These are phyloP conservation scores for Cucumis cinereus DNA, from an alignment of 306 rosid species.

Conservation along the genomic window DNA sequence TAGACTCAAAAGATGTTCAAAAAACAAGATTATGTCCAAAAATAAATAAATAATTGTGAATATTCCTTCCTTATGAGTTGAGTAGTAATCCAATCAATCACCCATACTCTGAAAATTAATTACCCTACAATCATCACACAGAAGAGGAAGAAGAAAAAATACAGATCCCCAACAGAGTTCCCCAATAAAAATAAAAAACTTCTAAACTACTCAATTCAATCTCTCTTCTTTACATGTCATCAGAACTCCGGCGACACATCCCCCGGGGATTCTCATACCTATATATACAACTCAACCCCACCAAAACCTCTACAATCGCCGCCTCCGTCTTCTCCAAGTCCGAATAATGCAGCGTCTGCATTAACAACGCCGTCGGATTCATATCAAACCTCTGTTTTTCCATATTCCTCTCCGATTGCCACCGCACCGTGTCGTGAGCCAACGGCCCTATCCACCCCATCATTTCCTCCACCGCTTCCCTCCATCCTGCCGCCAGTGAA, in stretches of 20 bases:
- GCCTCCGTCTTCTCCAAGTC: conserved; percentile 67
- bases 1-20: too few relatives aligned
- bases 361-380: conserved; percentile 26
- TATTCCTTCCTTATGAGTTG: too few relatives aligned
- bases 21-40: too few relatives aligned
- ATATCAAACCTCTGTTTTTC: conserved; percentile 35
- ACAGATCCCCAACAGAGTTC: neutral
- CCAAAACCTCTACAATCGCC: conserved; percentile 44
- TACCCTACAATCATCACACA: neutral
- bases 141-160: neutral
- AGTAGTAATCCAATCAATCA: too few relatives aligned
- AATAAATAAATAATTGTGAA: too few relatives aligned
- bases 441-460: conserved; percentile 48
- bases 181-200: neutral
- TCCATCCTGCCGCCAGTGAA: conserved; percentile 24
- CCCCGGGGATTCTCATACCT: conserved; percentile 21
- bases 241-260: neutral
- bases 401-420: conserved; percentile 51
- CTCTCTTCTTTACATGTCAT: neutral
- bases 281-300: conserved; percentile 46
- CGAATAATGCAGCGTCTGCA: conserved; percentile 65
- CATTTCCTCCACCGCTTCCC: conserved; percentile 31
- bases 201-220: neutral
- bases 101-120: neutral
- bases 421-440: conserved; percentile 47